These are phyloP conservation scores for Penicillium soppii DNA, from an alignment of 495 filamentous ascomycete species.

Conservation along the genomic window DNA sequence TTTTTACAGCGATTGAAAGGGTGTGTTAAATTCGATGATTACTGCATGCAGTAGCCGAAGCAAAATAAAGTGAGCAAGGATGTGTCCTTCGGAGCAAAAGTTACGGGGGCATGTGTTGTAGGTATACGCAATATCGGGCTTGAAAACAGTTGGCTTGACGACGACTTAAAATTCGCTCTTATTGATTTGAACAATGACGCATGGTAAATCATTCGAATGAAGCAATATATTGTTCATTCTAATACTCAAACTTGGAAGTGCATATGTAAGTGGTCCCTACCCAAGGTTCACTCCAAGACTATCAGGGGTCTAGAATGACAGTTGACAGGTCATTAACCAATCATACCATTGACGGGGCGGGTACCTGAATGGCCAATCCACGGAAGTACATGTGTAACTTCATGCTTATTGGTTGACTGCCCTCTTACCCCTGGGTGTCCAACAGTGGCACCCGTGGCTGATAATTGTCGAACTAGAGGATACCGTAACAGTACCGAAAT, in stretches of 20 bases:
- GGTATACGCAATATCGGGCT: too few relatives aligned
- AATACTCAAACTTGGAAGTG: too few relatives aligned
- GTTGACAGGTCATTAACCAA: constrained; percentile 31
- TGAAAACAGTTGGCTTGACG: too few relatives aligned
- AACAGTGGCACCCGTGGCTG: constrained; percentile 22
- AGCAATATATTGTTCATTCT: too few relatives aligned
- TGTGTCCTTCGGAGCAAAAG: not conserved
- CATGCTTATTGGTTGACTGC: constrained; percentile 18
- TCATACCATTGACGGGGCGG: constrained; percentile 16
- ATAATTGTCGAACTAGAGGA: constrained; percentile 22
- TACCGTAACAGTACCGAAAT: too few relatives aligned
- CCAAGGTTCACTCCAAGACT: not conserved
- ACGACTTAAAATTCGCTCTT: too few relatives aligned
- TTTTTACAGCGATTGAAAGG: not conserved
- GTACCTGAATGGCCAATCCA: constrained; percentile 29
- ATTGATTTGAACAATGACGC: too few relatives aligned
- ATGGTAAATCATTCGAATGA: too few relatives aligned
- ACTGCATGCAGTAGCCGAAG: constrained; percentile 7
- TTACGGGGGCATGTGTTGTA: not conserved
- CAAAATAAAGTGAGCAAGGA: constrained; percentile 1
- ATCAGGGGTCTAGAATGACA: constrained; percentile 23
- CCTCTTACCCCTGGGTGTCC: constrained; percentile 17
- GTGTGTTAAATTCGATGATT: not conserved
- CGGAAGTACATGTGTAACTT: constrained; percentile 10
- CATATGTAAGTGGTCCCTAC: too few relatives aligned